Percentiles rank a stretch among this genome's conserved stretches.
Conservation (phyloP, 2,329 filamentous ascomycete genomes). For the Beauveria sp. region DNA sequence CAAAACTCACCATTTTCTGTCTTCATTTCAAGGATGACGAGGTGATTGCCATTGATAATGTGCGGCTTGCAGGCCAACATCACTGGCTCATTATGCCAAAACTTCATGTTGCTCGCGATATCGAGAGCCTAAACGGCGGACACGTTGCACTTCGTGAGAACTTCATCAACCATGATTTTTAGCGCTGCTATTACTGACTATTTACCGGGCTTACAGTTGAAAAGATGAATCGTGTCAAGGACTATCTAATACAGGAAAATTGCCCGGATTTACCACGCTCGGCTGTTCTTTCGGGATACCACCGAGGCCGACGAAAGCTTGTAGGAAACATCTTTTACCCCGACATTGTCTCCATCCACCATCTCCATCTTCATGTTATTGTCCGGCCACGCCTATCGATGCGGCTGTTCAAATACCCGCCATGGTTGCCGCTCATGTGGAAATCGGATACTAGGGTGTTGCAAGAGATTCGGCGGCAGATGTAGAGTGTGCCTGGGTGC, state of each 20-base stretch:
- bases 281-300: background rate
- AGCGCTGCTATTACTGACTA: background rate
- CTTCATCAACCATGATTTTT: too few relatives aligned
- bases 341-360: constrained; percentile 12
- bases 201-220: background rate
- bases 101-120: background rate
- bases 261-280: background rate
- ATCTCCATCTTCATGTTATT: constrained; percentile 14
- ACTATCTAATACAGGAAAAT: background rate
- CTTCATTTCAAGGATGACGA: background rate
- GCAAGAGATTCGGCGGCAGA: constrained; percentile 14
- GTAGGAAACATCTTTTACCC: background rate
- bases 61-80: background rate
- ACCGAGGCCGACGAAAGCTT: background rate
- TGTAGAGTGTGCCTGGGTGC: too few relatives aligned
- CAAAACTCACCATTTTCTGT: too few relatives aligned
- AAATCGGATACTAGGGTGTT: constrained; percentile 9
- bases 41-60: background rate
- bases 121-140: background rate
- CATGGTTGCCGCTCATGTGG: constrained; percentile 13
- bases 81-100: constrained; percentile 1
- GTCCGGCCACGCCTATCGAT: background rate
- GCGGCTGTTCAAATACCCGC: constrained; percentile 8
- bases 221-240: background rate
- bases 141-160: background rate